These are phyloP conservation scores for Botrytis cinerea DNA, from an alignment of 2,329 filamentous ascomycete genomes.

Conservation along the genomic window DNA sequence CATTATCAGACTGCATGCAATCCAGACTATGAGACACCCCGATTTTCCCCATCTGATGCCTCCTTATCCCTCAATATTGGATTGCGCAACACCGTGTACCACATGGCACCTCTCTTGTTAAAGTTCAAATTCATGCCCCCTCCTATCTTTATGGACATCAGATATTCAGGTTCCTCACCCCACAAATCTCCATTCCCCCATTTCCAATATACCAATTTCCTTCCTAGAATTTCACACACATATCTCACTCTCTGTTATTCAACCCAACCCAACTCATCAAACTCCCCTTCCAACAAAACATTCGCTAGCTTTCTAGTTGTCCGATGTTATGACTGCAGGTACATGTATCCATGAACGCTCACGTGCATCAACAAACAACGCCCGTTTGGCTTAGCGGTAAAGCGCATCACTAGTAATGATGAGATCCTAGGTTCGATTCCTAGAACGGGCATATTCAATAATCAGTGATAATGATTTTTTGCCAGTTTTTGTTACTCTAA, in stretches of 20 bases:
- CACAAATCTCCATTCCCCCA: too few relatives aligned
- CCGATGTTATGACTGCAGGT: rapidly evolving
- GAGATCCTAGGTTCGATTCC: constrained; percentile 21
- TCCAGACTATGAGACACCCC: too few relatives aligned
- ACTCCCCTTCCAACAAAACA: neutral
- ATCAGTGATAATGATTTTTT: neutral
- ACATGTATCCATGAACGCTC: rapidly evolving
- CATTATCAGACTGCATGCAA: too few relatives aligned
- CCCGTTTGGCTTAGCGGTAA: constrained; percentile 22
- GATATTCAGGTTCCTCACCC: too few relatives aligned
- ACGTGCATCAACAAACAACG: neutral
- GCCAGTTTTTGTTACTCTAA: too few relatives aligned
- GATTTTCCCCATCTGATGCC: too few relatives aligned
- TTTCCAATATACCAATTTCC: neutral
- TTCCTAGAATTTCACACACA: neutral
- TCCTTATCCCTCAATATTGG: too few relatives aligned
- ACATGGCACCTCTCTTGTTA: too few relatives aligned
- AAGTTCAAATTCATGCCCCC: too few relatives aligned
- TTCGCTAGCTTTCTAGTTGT: neutral
- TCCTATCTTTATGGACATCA: too few relatives aligned
- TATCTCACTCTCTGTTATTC: neutral
- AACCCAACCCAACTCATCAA: neutral
- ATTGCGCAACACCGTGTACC: too few relatives aligned
- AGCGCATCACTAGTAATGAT: constrained; percentile 23
- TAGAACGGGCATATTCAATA: neutral